phyloP scores from a whole-genome alignment of 2,329 filamentous ascomycete species.

The Dryadomyces quercivorus region DNA sequence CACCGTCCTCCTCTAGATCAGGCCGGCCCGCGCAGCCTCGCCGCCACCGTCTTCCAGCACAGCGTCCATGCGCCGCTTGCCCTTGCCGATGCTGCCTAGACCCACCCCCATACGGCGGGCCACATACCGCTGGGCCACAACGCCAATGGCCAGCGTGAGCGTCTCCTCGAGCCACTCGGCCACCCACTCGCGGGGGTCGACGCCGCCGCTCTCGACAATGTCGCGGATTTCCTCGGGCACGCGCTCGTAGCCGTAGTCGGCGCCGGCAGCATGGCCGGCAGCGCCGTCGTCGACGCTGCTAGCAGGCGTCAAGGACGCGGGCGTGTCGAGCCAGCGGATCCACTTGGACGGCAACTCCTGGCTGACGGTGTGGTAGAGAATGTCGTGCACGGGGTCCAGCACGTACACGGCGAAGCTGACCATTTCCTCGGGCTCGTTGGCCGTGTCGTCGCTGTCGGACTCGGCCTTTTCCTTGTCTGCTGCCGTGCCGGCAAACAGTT shows the following conservation, averaged over 20 bases:
- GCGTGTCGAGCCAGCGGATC: slow-evolving; percentile 82
- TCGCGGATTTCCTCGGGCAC: slow-evolving; percentile 77
- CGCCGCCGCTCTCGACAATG: slow-evolving; percentile 61
- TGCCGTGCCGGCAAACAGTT: slow-evolving; percentile 47
- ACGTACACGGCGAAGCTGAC: slow-evolving; percentile 69
- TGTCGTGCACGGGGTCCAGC: slow-evolving; percentile 80
- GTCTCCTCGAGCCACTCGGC: slow-evolving; percentile 94
- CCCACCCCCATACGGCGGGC: slow-evolving; percentile 92
- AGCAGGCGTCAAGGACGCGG: slow-evolving; percentile 41
- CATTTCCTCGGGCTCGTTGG: slow-evolving; percentile 46
- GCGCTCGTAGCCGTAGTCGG: slow-evolving; percentile 21
- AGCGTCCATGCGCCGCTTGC: slow-evolving; percentile 47
- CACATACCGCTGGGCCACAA: slow-evolving; percentile 91
- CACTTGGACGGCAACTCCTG: slow-evolving; percentile 76
- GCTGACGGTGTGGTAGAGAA: slow-evolving; percentile 72
- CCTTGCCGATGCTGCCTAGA: slow-evolving; percentile 54
- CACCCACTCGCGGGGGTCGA: slow-evolving; percentile 94
- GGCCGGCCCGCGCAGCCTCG: slow-evolving; percentile 46
- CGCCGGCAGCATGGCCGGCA: not conserved
- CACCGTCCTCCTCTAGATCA: slow-evolving; percentile 24
- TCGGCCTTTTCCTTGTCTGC: slow-evolving; percentile 13
- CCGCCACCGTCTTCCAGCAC: slow-evolving; percentile 44
- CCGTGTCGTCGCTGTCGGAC: slow-evolving; percentile 44
- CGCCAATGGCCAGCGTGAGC: slow-evolving; percentile 62
- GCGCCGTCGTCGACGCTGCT: slow-evolving; percentile 23